Percentiles rank a stretch among this genome's conserved stretches.
phyloP scores from a whole-genome alignment of 768 basidiomycete species.

The Kwoniella mangroviensis region DNA sequence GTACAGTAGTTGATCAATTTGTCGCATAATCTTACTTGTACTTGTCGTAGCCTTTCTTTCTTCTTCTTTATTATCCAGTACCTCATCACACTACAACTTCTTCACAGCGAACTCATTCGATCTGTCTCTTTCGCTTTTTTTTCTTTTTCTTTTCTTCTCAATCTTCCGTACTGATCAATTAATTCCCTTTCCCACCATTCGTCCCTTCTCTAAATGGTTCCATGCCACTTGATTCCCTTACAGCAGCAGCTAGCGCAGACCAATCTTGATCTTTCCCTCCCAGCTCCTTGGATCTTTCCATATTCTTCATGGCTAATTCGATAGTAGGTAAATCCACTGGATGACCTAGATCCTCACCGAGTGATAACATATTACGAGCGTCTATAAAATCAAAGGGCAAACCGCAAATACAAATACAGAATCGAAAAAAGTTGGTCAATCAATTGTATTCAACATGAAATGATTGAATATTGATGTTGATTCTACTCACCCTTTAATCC shows the following conservation, averaged over 20 bases:
- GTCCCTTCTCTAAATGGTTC: conserved; percentile 30
- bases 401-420: too few species aligned
- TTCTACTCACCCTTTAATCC: conserved; percentile 39
- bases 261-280: conserved; percentile 25
- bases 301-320: conserved; percentile 20
- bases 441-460: not conserved
- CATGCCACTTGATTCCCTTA: conserved; percentile 20
- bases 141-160: not conserved
- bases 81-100: too few species aligned
- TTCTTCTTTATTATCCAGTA: too few species aligned
- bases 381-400: conserved; percentile 15
- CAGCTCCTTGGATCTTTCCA: conserved; percentile 25
- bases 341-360: conserved; percentile 24
- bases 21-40: too few species aligned
- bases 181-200: conserved; percentile 17
- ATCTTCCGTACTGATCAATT: not conserved
- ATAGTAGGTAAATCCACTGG: conserved; percentile 24
- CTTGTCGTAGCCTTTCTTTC: too few species aligned
- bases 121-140: not conserved
- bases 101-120: too few species aligned
- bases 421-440: conserved; percentile 2
- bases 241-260: conserved; percentile 19
- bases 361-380: conserved; percentile 32
- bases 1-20: too few species aligned
- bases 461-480: not conserved